Evolutionary conservation across 306 rosid genomes (phyloP), one percentile per base, ranked within the genome.

Genomic region (Morella rubra): DNA sequence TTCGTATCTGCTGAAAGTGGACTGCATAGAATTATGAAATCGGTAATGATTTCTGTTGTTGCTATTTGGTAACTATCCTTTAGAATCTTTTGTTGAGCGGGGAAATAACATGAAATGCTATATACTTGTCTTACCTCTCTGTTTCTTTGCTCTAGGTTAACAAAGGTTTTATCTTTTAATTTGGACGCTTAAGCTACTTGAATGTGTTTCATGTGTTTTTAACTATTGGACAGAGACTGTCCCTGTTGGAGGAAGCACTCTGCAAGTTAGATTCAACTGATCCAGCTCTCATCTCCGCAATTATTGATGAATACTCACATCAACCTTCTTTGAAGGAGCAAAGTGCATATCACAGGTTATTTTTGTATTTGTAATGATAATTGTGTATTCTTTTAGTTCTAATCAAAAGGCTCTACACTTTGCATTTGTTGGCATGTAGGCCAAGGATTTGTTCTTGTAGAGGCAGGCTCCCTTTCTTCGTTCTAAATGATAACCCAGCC

Each of bases 211-310:
- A 14, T 82, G 52, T 67, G 79, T 69, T 24, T 81, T 69, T 75
- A 12, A 73, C 82, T 79, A 50, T 58, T 80, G 69, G 8, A 79
- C 89, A 92, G 98, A 89, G 82, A 68, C 75, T 95, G 77, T 55
- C 86, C 71, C 54, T 71, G 61, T 81, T 95, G 82, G 98, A 95
- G 89, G 97, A 88, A 86, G 90, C 85, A 32, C 86, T 92, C 44
- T 82, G 40, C 85, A 85, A 85, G 73, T 86, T 83, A 54, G 82
- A 81, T 79, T 86, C 90, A 65, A 85, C 89, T 82, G 91, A 85
- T 81, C 75, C 83, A 74, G 50, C 85, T 81, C 65, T 75, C 12
- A 79, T 92, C 47, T 89, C 90, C 76, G 86, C 78, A 47, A 82
- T 88, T 49, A 88, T 92, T 62, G 89, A 89, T 75, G 71, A 79